Base-by-base conservation (phyloP, 2,329 filamentous ascomycete genomes). In the Aspergillus udagawae region DNA sequence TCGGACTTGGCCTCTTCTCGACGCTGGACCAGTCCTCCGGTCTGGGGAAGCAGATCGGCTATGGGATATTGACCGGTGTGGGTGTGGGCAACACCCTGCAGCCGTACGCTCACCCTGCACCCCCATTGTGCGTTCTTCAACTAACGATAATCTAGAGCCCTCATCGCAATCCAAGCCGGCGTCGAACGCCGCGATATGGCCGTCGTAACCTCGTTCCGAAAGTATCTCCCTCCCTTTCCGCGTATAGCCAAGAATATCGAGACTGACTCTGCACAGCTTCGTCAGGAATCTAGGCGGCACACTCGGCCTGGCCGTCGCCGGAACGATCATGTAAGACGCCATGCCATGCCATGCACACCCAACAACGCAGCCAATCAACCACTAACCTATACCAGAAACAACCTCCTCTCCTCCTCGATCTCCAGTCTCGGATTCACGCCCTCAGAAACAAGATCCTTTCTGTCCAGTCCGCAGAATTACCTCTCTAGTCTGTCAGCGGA, bases 1-100 rank as follows among this genome's bases (percentile, higher is more conserved):
- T 81, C 21, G 81, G 80, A 0, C 75, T 83, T 3, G 81, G 81
- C 1, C 70, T 83, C 0, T 80, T 82, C 71, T 82, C 80, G 0
- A 83, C 81, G 0, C 69, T 83, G 0, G 75, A 82, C 57, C 70
- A 79, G 55, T 68, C 67, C 0, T 79, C 81, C 0, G 75, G 78
- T 0, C 58, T 84, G 0, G 81, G 74, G 2, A 83, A 83, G 57
- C 81, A 83, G 58, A 78, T 84, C 47, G 82, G 82, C 1, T 84
- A 83, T 60, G 77, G 76, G 0, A 65, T 84, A 8, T 67, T 85
- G 21, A 83, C 82, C 21, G 79, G 80, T 41, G 70, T 80, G 0
- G 81, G 81, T 1, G 78, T 82, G 17, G 80, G 80, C 2, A 81
- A 82, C 51, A 83, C 80, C 2, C 66, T 83, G 27, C 80, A 82